Conservation (phyloP, 306 rosid genomes). For the Canavalia gladiata region DNA sequence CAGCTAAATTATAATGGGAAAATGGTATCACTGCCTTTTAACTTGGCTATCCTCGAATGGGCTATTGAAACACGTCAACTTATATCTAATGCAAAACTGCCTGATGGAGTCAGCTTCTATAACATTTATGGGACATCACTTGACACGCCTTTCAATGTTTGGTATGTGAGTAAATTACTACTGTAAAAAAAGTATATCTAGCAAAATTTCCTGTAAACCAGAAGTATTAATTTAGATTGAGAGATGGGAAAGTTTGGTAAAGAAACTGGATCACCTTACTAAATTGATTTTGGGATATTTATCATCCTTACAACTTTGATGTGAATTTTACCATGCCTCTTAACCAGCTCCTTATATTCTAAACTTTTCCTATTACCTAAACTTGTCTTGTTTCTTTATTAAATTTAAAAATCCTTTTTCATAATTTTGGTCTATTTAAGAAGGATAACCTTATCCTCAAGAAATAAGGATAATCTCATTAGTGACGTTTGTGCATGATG, state of each 20-base stretch:
- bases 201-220: neutral
- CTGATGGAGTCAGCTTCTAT: slow-evolving; percentile 82
- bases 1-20: slow-evolving; percentile 80
- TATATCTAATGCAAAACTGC: slow-evolving; percentile 67
- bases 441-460: slow-evolving; percentile 37
- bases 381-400: slow-evolving; percentile 29
- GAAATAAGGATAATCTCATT: slow-evolving; percentile 30
- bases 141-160: slow-evolving; percentile 88
- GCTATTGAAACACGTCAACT: slow-evolving; percentile 78
- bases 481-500: neutral
- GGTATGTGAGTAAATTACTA: slow-evolving; percentile 66
- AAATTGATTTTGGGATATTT: slow-evolving; percentile 20
- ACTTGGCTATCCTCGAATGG: slow-evolving; percentile 73
- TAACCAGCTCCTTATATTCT: slow-evolving; percentile 14
- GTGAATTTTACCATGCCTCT: slow-evolving; percentile 17
- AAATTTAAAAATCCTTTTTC: slow-evolving; percentile 4
- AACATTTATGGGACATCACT: slow-evolving; percentile 84
- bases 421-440: slow-evolving; percentile 30
- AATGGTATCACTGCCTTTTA: slow-evolving; percentile 76
- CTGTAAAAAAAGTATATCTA: slow-evolving; percentile 10
- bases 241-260: slow-evolving; percentile 28
- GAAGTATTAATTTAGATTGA: slow-evolving; percentile 24
- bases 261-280: slow-evolving; percentile 40
- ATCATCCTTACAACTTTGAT: slow-evolving; percentile 19
- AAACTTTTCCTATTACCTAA: slow-evolving; percentile 19